phyloP scores from a whole-genome alignment of 257 asterid species.

The Misopates orontium region DNA sequence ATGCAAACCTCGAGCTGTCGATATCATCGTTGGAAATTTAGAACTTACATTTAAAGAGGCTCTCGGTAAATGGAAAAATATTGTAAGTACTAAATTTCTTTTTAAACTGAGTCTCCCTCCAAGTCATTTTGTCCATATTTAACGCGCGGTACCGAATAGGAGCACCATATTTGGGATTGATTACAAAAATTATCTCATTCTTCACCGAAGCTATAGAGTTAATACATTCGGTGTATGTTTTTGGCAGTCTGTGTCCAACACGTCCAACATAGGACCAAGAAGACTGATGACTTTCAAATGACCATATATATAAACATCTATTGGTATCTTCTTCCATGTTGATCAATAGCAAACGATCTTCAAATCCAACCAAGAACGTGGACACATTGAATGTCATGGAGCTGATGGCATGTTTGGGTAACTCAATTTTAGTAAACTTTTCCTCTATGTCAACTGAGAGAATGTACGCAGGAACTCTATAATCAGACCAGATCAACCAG shows the following conservation, averaged over 20 bases:
- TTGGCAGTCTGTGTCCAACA: too few relatives aligned
- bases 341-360: conserved; percentile 32
- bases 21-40: too few relatives aligned
- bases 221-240: conserved; percentile 10
- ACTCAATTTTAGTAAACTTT: conserved; percentile 17
- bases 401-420: conserved; percentile 4
- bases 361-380: conserved; percentile 33
- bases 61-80: too few relatives aligned
- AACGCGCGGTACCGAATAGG: too few relatives aligned
- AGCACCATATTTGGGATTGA: neutral
- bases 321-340: neutral
- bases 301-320: too few relatives aligned
- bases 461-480: conserved; percentile 16
- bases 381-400: conserved; percentile 12
- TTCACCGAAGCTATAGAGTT: conserved; percentile 27
- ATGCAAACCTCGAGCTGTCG: too few relatives aligned
- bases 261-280: too few relatives aligned
- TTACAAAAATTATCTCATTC: conserved; percentile 29
- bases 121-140: too few relatives aligned
- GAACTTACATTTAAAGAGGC: too few relatives aligned
- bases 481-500: conserved; percentile 31
- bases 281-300: too few relatives aligned
- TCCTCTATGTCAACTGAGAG: conserved; percentile 33
- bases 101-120: too few relatives aligned
- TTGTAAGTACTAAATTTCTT: too few relatives aligned